Percentiles rank a stretch among this genome's conserved stretches.
Evolutionary conservation across 306 rosid species (phyloP).

Genomic region (Cyclanthera cordifolia): DNA sequence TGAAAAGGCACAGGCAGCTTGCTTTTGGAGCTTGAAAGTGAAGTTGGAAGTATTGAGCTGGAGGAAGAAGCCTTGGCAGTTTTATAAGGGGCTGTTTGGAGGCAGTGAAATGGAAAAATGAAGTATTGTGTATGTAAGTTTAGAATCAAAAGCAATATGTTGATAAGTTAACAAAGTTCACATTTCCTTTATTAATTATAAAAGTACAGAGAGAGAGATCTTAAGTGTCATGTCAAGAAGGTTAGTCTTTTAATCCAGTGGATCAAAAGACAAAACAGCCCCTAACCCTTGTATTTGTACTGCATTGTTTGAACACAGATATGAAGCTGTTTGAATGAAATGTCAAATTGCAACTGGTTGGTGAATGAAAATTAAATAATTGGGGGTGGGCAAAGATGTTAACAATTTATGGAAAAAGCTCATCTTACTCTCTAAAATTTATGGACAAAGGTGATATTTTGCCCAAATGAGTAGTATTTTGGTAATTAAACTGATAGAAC

Average conservation of each 20-base stretch:
- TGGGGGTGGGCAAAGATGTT: no score
- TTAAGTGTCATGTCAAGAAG: no score
- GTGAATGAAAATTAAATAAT: no score
- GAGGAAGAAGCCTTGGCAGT: neutral
- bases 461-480: no score
- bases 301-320: neutral
- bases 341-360: neutral
- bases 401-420: no score
- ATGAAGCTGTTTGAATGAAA: neutral
- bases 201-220: neutral
- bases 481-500: no score
- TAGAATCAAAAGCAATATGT: no score
- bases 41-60: neutral
- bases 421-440: no score
- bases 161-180: neutral
- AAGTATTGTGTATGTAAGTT: neutral
- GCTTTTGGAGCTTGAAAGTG: conserved; percentile 30
- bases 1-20: conserved; percentile 37
- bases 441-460: no score
- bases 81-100: neutral
- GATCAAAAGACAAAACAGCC: neutral
- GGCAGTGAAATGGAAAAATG: neutral
- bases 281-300: neutral
- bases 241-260: no score
- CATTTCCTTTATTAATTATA: neutral